A percentile compares a stretch with the other conserved stretches of the same genome.
These are phyloP conservation scores for Thozetella sp. DNA, from an alignment of 495 filamentous ascomycete genomes.

Conservation along the genomic window DNA sequence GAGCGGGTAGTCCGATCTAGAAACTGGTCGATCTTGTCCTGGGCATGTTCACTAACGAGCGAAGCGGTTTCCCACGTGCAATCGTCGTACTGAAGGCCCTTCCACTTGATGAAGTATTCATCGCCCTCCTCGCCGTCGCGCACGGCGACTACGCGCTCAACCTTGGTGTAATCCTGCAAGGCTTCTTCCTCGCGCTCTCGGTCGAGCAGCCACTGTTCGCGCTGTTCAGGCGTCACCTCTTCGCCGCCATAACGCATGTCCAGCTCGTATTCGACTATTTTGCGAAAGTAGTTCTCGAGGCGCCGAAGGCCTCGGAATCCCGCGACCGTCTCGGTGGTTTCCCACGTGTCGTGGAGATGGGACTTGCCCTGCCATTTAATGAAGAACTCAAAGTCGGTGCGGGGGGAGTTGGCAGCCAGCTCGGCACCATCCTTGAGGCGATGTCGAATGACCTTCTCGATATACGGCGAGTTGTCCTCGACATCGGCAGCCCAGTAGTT, in stretches of 20 bases:
- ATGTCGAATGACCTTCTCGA: slow-evolving; percentile 89
- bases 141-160: slow-evolving; percentile 87
- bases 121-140: slow-evolving; percentile 73
- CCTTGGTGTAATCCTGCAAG: slow-evolving; percentile 80
- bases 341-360: slow-evolving; percentile 95
- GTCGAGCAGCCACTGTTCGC: slow-evolving; percentile 88
- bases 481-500: slow-evolving; percentile 64
- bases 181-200: slow-evolving; percentile 84
- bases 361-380: slow-evolving; percentile 98
- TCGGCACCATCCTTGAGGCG: slow-evolving; percentile 70
- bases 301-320: slow-evolving; percentile 72
- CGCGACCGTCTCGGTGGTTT: slow-evolving; percentile 67
- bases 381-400: slow-evolving; percentile 88
- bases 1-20: slow-evolving; percentile 76
- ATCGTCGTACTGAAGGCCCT: slow-evolving; percentile 82
- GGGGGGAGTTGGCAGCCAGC: slow-evolving; percentile 56
- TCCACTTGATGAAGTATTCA: slow-evolving; percentile 94
- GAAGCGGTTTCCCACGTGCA: slow-evolving; percentile 91
- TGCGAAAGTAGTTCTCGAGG: slow-evolving; percentile 91
- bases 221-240: slow-evolving; percentile 77
- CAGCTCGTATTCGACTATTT: slow-evolving; percentile 74
- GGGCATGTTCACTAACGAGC: slow-evolving; percentile 73
- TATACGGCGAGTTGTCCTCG: slow-evolving; percentile 74
- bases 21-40: slow-evolving; percentile 88
- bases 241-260: slow-evolving; percentile 68